phyloP scores from a whole-genome alignment of 768 basidiomycete genomes.

The Rubroboletus satanas region DNA sequence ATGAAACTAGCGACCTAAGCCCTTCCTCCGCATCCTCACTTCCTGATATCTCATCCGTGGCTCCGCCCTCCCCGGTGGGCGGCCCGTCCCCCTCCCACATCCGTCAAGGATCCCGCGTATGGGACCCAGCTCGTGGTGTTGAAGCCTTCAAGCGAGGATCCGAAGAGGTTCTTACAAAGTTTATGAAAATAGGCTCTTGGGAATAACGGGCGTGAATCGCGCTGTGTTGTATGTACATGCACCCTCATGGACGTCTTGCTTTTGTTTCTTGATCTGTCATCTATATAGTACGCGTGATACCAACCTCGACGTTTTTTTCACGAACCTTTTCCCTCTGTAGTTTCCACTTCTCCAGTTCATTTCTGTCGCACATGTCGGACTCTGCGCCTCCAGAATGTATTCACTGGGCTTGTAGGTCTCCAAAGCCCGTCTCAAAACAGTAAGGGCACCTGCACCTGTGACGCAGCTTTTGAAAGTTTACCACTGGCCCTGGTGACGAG shows the following conservation, averaged over 20 bases:
- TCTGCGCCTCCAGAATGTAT: not conserved
- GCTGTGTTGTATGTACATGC: not conserved
- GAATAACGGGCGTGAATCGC: conserved; percentile 41
- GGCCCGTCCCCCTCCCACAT: conserved; percentile 30
- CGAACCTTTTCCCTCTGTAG: not conserved
- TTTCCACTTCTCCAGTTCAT: not conserved
- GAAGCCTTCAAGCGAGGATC: conserved; percentile 85
- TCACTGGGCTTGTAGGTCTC: not conserved
- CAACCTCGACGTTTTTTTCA: not conserved
- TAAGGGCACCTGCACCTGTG: not conserved
- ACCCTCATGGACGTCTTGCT: not conserved
- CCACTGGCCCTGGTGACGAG: not conserved
- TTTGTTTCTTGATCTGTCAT: conserved; percentile 1
- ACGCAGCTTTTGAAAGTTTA: not conserved
- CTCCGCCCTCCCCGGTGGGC: conserved; percentile 50
- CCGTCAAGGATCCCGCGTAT: conserved; percentile 59
- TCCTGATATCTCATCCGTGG: conserved; percentile 53
- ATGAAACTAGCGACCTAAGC: conserved; percentile 6
- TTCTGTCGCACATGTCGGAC: not conserved
- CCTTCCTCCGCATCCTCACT: conserved; percentile 9
- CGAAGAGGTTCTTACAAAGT: conserved; percentile 80
- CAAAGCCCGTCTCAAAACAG: not conserved
- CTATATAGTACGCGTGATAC: not conserved
- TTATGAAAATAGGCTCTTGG: conserved; percentile 75
- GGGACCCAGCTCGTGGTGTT: conserved; percentile 83